A percentile compares a stretch with the other conserved stretches of the same genome.
phyloP scores from a whole-genome alignment of 2,329 filamentous ascomycete species.

The Ophiocordyceps robertsii region DNA sequence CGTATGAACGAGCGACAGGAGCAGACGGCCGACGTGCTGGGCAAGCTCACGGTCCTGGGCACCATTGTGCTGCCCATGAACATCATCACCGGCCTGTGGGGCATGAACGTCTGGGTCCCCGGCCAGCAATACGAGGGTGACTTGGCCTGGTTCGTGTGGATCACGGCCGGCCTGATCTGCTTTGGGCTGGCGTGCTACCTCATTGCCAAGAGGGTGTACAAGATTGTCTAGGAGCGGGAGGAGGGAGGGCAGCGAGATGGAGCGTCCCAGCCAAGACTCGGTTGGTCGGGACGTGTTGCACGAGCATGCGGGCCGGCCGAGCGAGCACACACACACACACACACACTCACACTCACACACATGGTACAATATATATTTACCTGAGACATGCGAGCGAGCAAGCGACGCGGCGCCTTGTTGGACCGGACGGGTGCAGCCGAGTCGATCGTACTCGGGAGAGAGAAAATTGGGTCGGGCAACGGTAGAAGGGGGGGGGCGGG shows the following conservation, averaged over 20 bases:
- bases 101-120: constrained; percentile 96
- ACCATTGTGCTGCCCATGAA: constrained; percentile 99
- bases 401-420: too few species aligned
- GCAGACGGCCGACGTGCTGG: constrained; percentile 86
- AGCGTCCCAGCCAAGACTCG: neutral
- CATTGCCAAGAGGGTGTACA: constrained; percentile 73
- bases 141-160: constrained; percentile 60
- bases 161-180: constrained; percentile 59
- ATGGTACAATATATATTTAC: too few species aligned
- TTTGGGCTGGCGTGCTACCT: constrained; percentile 74
- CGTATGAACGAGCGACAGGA: constrained; percentile 97
- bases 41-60: constrained; percentile 86
- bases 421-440: too few species aligned
- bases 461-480: too few species aligned
- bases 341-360: too few species aligned
- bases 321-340: too few species aligned
- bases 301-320: neutral
- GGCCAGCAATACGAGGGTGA: constrained; percentile 73
- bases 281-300: neutral
- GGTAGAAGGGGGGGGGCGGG: too few species aligned
- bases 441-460: too few species aligned
- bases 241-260: neutral
- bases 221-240: constrained; percentile 46
- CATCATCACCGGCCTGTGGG: constrained; percentile 96
- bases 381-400: too few species aligned